phyloP scores from a whole-genome alignment of 2,329 filamentous ascomycete species.

The Microdochium paspali region DNA sequence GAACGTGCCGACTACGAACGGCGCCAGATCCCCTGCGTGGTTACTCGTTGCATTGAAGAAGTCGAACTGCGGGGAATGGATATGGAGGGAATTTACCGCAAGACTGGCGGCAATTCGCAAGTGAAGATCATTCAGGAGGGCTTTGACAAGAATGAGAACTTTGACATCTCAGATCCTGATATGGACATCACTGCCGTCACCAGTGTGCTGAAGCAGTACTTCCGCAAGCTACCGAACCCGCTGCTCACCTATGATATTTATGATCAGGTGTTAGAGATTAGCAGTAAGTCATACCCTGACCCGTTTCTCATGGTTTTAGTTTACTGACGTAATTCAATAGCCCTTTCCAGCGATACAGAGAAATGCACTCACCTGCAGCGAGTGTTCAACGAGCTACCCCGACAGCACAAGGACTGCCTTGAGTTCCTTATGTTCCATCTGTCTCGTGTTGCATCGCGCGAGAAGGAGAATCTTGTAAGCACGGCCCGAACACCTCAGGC shows the following conservation, averaged over 20 bases:
- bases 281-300: conserved; percentile 39
- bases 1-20: conserved; percentile 83
- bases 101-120: conserved; percentile 87
- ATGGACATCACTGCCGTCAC: conserved; percentile 96
- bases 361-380: conserved; percentile 63
- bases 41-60: conserved; percentile 91
- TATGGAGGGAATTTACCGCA: conserved; percentile 93
- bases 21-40: conserved; percentile 79
- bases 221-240: conserved; percentile 82
- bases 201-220: conserved; percentile 93
- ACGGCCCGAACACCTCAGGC: not conserved
- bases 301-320: not conserved
- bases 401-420: conserved; percentile 77
- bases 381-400: conserved; percentile 70
- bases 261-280: conserved; percentile 76
- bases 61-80: conserved; percentile 96
- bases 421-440: conserved; percentile 94
- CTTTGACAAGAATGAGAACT: conserved; percentile 79
- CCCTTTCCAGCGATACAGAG: conserved; percentile 54
- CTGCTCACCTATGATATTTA: conserved; percentile 91
- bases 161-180: conserved; percentile 86
- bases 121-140: conserved; percentile 85
- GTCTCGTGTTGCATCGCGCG: conserved; percentile 71
- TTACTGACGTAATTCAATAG: conserved; percentile 26
- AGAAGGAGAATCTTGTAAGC: conserved; percentile 74